Evolutionary conservation across 106 monocot genomes (phyloP).

Genomic region (Platanthera guangdongensis): DNA sequence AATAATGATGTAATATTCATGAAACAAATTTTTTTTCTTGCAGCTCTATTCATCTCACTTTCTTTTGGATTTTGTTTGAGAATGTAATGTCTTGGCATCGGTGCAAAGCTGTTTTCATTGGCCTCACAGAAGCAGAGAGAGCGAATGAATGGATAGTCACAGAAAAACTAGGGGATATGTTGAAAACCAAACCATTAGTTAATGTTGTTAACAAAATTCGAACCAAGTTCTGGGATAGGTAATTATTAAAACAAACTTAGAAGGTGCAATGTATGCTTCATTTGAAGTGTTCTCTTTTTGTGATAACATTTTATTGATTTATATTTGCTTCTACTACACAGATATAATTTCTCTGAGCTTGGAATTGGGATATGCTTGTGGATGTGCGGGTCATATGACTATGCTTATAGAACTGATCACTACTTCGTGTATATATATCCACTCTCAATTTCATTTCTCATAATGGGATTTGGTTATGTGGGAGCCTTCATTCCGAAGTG

Average conservation of each 20-base stretch:
- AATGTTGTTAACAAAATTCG: conserved; percentile 9
- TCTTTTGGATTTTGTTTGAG: conserved; percentile 29
- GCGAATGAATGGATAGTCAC: conserved; percentile 30
- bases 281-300: not conserved
- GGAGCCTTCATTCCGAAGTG: conserved; percentile 17
- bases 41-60: conserved; percentile 24
- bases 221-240: conserved; percentile 19
- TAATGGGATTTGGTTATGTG: conserved; percentile 46
- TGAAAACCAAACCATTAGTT: conserved; percentile 8
- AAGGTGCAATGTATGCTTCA: not conserved
- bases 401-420: conserved; percentile 15
- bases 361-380: conserved; percentile 26
- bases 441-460: conserved; percentile 28
- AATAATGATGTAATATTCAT: not conserved
- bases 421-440: conserved; percentile 46
- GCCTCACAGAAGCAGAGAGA: conserved; percentile 10
- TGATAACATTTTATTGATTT: not conserved
- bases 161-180: conserved; percentile 10
- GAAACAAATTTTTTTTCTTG: not conserved
- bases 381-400: conserved; percentile 41
- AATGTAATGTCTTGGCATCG: conserved; percentile 29
- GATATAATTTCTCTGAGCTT: conserved; percentile 29
- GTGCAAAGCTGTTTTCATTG: conserved; percentile 15
- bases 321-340: conserved; percentile 8
- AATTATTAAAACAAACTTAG: not conserved